Evolutionary conservation across 495 filamentous ascomycete species (phyloP).

Genomic region (Talaromyces stipitatus): DNA sequence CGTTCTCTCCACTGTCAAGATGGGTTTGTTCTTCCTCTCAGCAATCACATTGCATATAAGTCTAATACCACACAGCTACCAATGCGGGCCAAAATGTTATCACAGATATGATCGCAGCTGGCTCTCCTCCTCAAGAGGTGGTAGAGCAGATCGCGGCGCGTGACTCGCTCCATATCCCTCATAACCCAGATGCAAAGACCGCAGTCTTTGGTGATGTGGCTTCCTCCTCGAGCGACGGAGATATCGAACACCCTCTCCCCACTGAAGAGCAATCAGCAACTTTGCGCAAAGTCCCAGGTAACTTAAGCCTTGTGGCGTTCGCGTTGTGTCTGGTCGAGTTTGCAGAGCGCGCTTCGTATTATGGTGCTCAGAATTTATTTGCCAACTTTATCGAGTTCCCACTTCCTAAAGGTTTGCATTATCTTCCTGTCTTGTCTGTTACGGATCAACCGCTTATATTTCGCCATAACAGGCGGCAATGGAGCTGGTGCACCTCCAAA

Average conservation of each 20-base stretch:
- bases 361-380: slow-evolving; percentile 48
- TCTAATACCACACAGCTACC: slow-evolving; percentile 1
- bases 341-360: slow-evolving; percentile 52
- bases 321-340: slow-evolving; percentile 52
- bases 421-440: slow-evolving; percentile 10
- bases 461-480: slow-evolving; percentile 39
- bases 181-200: slow-evolving; percentile 8
- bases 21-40: background rate
- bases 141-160: slow-evolving; percentile 15
- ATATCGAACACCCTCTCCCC: slow-evolving; percentile 38
- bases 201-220: background rate
- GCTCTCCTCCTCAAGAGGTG: slow-evolving; percentile 13
- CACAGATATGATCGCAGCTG: slow-evolving; percentile 16
- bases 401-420: slow-evolving; percentile 33
- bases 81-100: slow-evolving; percentile 6
- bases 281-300: slow-evolving; percentile 50
- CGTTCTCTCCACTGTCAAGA: background rate
- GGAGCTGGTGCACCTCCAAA: slow-evolving; percentile 52
- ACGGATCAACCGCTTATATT: slow-evolving; percentile 5
- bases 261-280: slow-evolving; percentile 49
- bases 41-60: background rate
- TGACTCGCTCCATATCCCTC: slow-evolving; percentile 15
- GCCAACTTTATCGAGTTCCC: slow-evolving; percentile 51
- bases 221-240: slow-evolving; percentile 7
- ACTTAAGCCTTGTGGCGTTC: slow-evolving; percentile 37